Conservation (phyloP, 352 stramenopile species). For the Phytopythium kandeliae region DNA sequence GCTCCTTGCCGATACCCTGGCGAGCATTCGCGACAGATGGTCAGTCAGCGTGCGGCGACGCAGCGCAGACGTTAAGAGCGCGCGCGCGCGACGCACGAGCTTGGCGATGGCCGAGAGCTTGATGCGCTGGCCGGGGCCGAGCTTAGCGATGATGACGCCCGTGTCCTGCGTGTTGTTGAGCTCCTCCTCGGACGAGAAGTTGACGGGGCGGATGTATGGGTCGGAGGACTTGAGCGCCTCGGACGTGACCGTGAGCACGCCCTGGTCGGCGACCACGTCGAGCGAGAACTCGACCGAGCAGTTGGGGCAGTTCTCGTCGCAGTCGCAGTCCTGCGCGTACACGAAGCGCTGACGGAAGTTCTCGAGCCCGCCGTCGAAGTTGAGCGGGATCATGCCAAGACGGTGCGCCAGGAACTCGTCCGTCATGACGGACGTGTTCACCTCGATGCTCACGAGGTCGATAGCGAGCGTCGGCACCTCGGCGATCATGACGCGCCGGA, state of each 20-base stretch:
- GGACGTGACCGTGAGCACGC: constrained; percentile 68
- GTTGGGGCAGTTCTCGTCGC: constrained; percentile 95
- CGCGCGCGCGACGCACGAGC: constrained; percentile 27
- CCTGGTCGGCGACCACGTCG: constrained; percentile 84
- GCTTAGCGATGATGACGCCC: constrained; percentile 96
- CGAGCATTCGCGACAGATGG: not conserved
- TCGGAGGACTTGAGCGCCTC: constrained; percentile 78
- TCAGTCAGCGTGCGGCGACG: not conserved
- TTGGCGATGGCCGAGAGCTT: constrained; percentile 94
- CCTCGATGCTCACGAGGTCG: constrained; percentile 97
- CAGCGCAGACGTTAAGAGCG: not conserved
- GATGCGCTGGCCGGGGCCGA: constrained; percentile 92
- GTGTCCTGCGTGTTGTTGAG: constrained; percentile 93
- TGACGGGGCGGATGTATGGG: constrained; percentile 81
- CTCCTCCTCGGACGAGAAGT: constrained; percentile 86
- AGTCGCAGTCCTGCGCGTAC: constrained; percentile 88
- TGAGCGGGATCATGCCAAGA: constrained; percentile 96
- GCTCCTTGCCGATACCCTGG: constrained; percentile 95
- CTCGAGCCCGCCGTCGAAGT: constrained; percentile 80
- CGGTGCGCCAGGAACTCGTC: constrained; percentile 99
- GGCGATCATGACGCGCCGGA: constrained; percentile 97
- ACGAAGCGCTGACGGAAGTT: constrained; percentile 90
- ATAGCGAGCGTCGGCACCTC: constrained; percentile 98
- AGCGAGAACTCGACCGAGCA: constrained; percentile 97
- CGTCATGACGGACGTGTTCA: constrained; percentile 97